phyloP scores from a whole-genome alignment of 2,329 filamentous ascomycete species.

The Fusarium sp. region DNA sequence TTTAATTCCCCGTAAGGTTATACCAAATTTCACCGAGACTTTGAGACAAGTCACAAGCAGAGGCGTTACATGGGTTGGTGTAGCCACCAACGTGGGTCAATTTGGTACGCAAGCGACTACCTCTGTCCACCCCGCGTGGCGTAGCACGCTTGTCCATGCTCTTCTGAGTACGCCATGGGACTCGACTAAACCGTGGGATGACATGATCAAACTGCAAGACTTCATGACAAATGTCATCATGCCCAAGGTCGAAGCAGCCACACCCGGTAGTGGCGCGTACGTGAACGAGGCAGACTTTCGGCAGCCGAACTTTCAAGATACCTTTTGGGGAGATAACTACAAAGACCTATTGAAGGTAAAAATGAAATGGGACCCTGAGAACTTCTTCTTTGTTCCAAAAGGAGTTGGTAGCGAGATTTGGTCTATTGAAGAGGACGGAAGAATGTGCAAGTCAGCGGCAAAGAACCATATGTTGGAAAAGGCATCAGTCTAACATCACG shows the following conservation, averaged over 20 bases:
- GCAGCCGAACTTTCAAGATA: conserved; percentile 56
- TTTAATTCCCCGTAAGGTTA: conserved; percentile 53
- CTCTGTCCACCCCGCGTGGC: conserved; percentile 3
- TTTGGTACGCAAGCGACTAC: not conserved
- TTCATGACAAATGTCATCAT: conserved; percentile 47
- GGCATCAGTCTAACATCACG: not conserved
- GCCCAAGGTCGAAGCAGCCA: conserved; percentile 48
- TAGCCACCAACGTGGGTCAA: not conserved
- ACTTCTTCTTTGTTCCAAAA: conserved; percentile 60
- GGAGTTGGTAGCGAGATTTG: conserved; percentile 66
- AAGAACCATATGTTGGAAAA: too few relatives aligned
- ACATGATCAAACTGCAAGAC: conserved; percentile 49
- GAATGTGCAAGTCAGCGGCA: conserved; percentile 25
- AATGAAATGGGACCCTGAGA: conserved; percentile 60
- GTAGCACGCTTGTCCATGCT: not conserved
- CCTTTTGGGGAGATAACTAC: conserved; percentile 63
- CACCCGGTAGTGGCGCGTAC: conserved; percentile 58
- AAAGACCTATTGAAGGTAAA: conserved; percentile 58
- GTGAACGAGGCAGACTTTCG: conserved; percentile 64
- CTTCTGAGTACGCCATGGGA: conserved; percentile 39
- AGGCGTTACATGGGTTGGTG: not conserved
- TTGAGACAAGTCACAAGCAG: conserved; percentile 1
- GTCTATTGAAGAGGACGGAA: conserved; percentile 39
- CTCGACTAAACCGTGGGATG: conserved; percentile 43
- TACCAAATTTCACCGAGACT: conserved; percentile 7